Evolutionary conservation across 2,329 filamentous ascomycete species (phyloP), one percentile per base, ranked within the genome.

Genomic region (Alternaria longipes): DNA sequence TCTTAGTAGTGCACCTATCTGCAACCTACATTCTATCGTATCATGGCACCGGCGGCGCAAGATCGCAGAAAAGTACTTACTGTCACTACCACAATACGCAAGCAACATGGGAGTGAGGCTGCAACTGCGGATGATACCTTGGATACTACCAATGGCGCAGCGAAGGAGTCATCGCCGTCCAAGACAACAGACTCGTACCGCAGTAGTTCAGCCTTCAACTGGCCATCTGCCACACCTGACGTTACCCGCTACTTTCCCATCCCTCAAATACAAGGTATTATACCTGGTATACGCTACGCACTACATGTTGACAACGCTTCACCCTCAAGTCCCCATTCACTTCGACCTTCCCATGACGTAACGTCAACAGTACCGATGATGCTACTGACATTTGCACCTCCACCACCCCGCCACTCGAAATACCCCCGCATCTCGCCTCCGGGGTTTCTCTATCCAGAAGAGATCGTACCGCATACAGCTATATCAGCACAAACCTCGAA

Each of bases 361-460:
- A 32, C 47, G 12, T 20, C 55, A 5, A 40, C 46, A 41, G n/a
- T 20, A 32, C 40, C 47, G 14, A 32, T 20, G 7, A 30, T 34
- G 3, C 30, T 51, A 24, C 14, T 8, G 12, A n/a, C 42, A 32
- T 20, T 11, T 1, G 8, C 36, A 2, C 32, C 7, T 18, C 47
- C 20, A 24, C 20, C 26, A 18, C 49, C 30, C 11, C 42, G 30
- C 12, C 30, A 30, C 11, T 59, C 55, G 18, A 47, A 32, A 14
- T 63, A 62, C 24, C 63, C 61, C 3, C 53, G 57, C 18, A 45
- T 51, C 22, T 62, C 64, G 1, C 59, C 64, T 0, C 59, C 64
- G 1, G 36, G 45, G 2, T 63, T 68, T 28, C 42, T 62, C 16
- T 63, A 63, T n/a, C 61, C 62, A 8, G 32, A 41, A 9, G 12